Percentiles rank a stretch among this genome's conserved stretches.
Evolutionary conservation across 2,329 filamentous ascomycete genomes (phyloP).

Genomic region (Colletotrichum somersetense): DNA sequence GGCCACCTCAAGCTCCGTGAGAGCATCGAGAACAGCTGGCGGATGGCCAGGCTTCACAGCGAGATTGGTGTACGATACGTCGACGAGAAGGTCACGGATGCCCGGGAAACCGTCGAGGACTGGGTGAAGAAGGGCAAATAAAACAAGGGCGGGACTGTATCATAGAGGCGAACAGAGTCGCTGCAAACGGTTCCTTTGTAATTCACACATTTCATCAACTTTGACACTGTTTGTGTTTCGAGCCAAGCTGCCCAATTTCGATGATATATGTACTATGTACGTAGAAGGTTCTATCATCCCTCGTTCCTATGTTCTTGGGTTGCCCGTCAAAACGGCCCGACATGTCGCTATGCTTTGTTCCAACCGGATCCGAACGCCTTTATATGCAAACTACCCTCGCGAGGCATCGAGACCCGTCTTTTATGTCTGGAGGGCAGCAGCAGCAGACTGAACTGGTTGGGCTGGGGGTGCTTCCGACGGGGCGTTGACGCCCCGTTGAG

Average conservation of each 20-base stretch:
- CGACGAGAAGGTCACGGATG: conserved; percentile 83
- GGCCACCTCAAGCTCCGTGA: conserved; percentile 81
- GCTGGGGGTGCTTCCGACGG: conserved; percentile 42
- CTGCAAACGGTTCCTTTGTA: conserved; percentile 41
- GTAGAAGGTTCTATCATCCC: conserved; percentile 16
- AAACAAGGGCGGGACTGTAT: conserved; percentile 45
- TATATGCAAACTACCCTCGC: conserved; percentile 23
- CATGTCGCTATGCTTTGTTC: conserved; percentile 34
- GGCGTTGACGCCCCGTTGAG: conserved; percentile 48
- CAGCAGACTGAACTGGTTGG: conserved; percentile 3
- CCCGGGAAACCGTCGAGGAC: conserved; percentile 82
- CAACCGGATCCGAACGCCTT: conserved; percentile 33
- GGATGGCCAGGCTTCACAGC: conserved; percentile 81
- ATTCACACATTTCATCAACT: conserved; percentile 34
- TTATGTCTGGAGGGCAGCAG: conserved; percentile 44
- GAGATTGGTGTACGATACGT: conserved; percentile 78
- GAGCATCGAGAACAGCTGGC: conserved; percentile 75
- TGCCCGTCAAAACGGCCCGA: conserved; percentile 21
- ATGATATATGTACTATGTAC: background rate
- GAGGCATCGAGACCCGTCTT: background rate
- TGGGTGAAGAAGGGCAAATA: conserved; percentile 94
- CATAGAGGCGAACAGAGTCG: conserved; percentile 42
- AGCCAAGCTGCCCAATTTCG: background rate
- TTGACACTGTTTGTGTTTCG: background rate
- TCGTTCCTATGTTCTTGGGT: background rate